Base-by-base conservation (phyloP, 2,329 filamentous ascomycete species). In the Diaporthe citrichinensis region DNA sequence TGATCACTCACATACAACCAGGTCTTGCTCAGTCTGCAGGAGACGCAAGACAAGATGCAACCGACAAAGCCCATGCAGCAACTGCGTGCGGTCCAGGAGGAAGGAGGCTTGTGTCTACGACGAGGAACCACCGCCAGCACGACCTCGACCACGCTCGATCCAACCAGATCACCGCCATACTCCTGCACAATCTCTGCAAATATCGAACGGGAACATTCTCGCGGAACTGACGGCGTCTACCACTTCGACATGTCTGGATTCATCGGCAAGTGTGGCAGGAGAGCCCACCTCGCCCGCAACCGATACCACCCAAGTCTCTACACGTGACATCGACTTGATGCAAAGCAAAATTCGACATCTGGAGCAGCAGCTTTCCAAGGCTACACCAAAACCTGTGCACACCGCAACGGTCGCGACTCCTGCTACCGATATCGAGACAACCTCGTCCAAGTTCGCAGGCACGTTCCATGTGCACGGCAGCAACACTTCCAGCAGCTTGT, bases 391-490 rank as follows among this genome's bases (percentile, higher is more conserved):
- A 36, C 59, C 76, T 46, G 57, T 20, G 12, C 23, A 36, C 23
- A 53, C 68, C 20, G 76, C 77, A 44, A 69, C 73, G 17, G 59
- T 62, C 28, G 58, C 78, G 2, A 79, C 79, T 76, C 67, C 80
- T 31, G 76, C 78, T 68, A 76, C 82, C 49, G 79, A 82, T 10
- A 83, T 86, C 46, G 72, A 53, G 58, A 71, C 72, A 39, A 80
- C 82, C 4, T 79, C 80, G 1, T 85, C 86, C 1, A 78, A 80
- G 23, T 57, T 89, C 1, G 84, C 83, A 0, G 88, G 87, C 1
- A 85, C 84, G 0, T 86, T 89, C 55, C 84, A 88, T 71, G 77
- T 89, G n/a, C 84, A 87, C 17, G 81, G 89, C 36, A 78, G 25
- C 59, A 65, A 65, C 59, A 46, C 39, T 6, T 9, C 31, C 79